These are phyloP conservation scores for Logfia minima DNA, from an alignment of 129 eudicot genomes.

Conservation along the genomic window DNA sequence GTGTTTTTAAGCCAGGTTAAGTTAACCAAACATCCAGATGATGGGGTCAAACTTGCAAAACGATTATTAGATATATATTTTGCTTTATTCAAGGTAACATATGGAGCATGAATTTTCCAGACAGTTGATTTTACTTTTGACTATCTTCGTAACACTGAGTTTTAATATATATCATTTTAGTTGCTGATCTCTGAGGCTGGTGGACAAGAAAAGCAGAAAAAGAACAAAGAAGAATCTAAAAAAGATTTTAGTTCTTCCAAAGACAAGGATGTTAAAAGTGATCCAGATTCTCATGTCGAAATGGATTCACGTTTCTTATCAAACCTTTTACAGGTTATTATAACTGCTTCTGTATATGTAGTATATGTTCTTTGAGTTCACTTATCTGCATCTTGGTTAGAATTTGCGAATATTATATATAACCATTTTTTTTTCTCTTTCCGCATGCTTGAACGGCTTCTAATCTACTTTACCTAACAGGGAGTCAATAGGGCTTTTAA, in stretches of 20 bases:
- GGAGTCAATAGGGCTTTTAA: conserved; percentile 98
- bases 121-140: background rate
- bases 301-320: conserved; percentile 92
- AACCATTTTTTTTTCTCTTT: background rate
- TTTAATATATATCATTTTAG: conserved; percentile 42
- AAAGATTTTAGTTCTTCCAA: conserved; percentile 37
- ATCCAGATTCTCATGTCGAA: conserved; percentile 72
- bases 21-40: conserved; percentile 74
- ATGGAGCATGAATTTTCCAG: background rate
- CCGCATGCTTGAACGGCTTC: conserved; percentile 1
- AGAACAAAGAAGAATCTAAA: conserved; percentile 40
- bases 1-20: conserved; percentile 81
- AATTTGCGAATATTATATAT: background rate
- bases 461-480: conserved; percentile 39
- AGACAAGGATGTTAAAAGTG: conserved; percentile 44
- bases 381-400: conserved; percentile 7
- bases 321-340: conserved; percentile 83
- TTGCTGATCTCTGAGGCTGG: conserved; percentile 71
- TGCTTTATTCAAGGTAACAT: conserved; percentile 83
- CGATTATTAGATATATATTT: conserved; percentile 87
- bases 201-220: conserved; percentile 33
- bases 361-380: conserved; percentile 3
- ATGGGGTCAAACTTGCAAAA: conserved; percentile 89
- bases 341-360: background rate
- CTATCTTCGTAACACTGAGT: conserved; percentile 6